Conservation (phyloP, 1,139 yeast species). For the Debaryomyces nepalensis region DNA sequence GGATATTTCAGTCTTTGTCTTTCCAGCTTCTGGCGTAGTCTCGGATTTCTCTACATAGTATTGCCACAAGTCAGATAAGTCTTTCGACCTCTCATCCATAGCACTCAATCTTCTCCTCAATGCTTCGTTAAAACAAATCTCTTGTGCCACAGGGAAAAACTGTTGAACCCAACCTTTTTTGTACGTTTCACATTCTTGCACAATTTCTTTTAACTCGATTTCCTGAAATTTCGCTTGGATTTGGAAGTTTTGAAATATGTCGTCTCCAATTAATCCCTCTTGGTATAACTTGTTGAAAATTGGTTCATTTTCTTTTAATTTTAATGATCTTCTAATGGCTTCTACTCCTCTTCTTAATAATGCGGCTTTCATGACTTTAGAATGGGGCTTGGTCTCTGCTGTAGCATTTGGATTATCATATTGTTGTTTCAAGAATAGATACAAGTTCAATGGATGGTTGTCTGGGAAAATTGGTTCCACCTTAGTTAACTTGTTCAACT, state of each 20-base stretch:
- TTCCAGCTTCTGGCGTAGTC: slow-evolving; percentile 1
- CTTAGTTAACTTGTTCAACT: slow-evolving; percentile 54
- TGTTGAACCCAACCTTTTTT: slow-evolving; percentile 82
- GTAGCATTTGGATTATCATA: slow-evolving; percentile 43
- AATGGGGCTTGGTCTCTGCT: slow-evolving; percentile 64
- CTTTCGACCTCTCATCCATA: slow-evolving; percentile 58
- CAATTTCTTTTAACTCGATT: slow-evolving; percentile 76
- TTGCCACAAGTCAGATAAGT: slow-evolving; percentile 57
- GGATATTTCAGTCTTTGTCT: background rate
- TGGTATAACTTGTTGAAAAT: slow-evolving; percentile 75
- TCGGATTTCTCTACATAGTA: slow-evolving; percentile 32
- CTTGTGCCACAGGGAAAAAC: slow-evolving; percentile 81
- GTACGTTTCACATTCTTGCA: slow-evolving; percentile 72
- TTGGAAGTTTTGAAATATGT: slow-evolving; percentile 76
- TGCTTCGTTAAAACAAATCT: slow-evolving; percentile 90
- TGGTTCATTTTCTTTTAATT: slow-evolving; percentile 74
- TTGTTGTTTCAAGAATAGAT: slow-evolving; percentile 58
- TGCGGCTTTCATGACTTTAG: slow-evolving; percentile 84
- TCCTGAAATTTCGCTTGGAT: slow-evolving; percentile 80
- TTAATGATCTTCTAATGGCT: slow-evolving; percentile 67
- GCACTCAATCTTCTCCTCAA: slow-evolving; percentile 76
- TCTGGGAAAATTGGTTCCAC: slow-evolving; percentile 75
- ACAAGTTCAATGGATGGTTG: slow-evolving; percentile 68
- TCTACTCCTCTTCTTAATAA: slow-evolving; percentile 75
- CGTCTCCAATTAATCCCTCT: slow-evolving; percentile 90